Percentiles rank a stretch among this genome's conserved stretches.
These are phyloP conservation scores for Zygoascus flipseniorum DNA, from an alignment of 805 yeast species.

Conservation along the genomic window DNA sequence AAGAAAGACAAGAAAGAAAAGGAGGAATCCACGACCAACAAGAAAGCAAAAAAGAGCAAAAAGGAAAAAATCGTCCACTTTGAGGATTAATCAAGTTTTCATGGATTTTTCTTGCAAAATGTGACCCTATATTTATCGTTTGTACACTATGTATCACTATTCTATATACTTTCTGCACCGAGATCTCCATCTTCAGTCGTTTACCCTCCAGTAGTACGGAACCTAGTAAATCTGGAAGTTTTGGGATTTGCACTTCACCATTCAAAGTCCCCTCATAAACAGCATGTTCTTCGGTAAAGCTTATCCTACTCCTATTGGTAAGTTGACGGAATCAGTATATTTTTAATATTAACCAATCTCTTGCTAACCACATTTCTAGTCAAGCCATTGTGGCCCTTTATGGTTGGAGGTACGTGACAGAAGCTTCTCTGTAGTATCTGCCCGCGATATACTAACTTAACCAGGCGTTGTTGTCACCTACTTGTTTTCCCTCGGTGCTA, in stretches of 20 bases:
- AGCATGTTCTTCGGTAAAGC: constrained; percentile 4
- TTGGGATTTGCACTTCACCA: neutral
- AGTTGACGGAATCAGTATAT: neutral
- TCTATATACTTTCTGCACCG: neutral
- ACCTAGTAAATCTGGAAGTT: neutral
- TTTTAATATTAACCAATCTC: neutral
- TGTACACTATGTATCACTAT: neutral
- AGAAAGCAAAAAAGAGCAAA: neutral
- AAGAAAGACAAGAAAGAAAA: neutral
- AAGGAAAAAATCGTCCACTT: neutral
- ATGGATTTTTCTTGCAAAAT: neutral
- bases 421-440: neutral
- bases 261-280: neutral
- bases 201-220: too few species aligned
- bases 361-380: neutral
- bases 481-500: neutral
- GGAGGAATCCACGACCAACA: neutral
- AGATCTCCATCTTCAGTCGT: neutral
- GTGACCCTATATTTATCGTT: too few species aligned
- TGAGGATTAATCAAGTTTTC: neutral
- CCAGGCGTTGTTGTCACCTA: neutral
- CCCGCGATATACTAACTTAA: neutral
- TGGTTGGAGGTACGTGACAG: constrained; percentile 1
- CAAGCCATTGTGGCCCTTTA: constrained; percentile 6
- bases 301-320: constrained; percentile 4